Evolutionary conservation across 2,329 filamentous ascomycete species (phyloP).

Genomic region (Botrytis medusae): DNA sequence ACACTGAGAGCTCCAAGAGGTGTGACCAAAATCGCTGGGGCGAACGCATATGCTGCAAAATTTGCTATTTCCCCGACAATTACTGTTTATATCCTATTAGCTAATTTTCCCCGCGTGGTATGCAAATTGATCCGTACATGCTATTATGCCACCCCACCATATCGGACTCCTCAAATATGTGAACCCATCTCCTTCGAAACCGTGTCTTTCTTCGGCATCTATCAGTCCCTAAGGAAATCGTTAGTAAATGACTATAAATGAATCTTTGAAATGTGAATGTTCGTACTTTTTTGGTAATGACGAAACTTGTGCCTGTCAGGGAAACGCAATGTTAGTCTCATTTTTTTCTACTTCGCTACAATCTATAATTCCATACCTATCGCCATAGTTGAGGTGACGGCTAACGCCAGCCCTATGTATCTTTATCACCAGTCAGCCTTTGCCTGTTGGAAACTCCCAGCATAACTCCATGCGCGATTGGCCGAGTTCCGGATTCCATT

Average conservation of each 20-base stretch:
- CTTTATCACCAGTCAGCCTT: constrained; percentile 45
- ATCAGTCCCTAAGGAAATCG: constrained; percentile 67
- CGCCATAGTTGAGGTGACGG: constrained; percentile 71
- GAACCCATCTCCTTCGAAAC: constrained; percentile 95
- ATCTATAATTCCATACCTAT: constrained; percentile 58
- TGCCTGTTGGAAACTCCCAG: neutral
- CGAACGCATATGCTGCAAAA: constrained; percentile 97
- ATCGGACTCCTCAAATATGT: constrained; percentile 91
- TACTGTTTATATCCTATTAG: constrained; percentile 56
- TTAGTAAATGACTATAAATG: neutral
- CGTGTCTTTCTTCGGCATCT: constrained; percentile 85
- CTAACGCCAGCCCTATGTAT: constrained; percentile 74
- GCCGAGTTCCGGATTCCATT: neutral
- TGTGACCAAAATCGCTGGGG: constrained; percentile 96
- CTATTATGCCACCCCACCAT: constrained; percentile 95
- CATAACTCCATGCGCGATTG: neutral
- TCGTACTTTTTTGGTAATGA: constrained; percentile 95
- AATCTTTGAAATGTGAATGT: neutral
- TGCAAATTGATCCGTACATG: constrained; percentile 60
- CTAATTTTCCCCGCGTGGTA: constrained; percentile 22
- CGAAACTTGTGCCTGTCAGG: constrained; percentile 83
- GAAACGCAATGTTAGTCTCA: constrained; percentile 18
- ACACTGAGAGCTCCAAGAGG: constrained; percentile 92
- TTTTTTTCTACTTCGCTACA: neutral
- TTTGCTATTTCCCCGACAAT: constrained; percentile 92